Base-by-base conservation (phyloP, 2,329 filamentous ascomycete species). In the Pyricularia sp. region DNA sequence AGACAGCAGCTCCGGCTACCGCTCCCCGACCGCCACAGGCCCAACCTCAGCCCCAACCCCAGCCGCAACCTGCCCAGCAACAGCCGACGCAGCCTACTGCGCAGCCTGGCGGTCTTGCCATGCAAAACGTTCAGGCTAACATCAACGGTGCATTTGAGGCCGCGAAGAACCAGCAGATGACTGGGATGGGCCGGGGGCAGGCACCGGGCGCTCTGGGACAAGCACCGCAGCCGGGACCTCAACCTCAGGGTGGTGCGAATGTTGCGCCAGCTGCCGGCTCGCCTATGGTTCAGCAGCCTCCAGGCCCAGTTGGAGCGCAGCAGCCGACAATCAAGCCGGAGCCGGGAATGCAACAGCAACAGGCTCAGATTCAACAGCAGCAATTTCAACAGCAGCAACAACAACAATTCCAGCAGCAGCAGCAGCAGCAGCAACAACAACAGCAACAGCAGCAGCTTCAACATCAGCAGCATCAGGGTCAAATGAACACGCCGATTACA, bases 141-240 rank as follows among this genome's bases (percentile, higher is more conserved):
- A 79, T 79, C 50, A 82, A 81, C 71, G 78, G 81, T 3, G 79
- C 80, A 31, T 76, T 81, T 50, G 83, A 84, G 67, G 81, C 80
- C 58, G 79, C 81, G 23, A 84, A 83, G 72, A 81, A 79, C 58
- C 81, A 81, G 70, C 80, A 77, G n/a, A 64, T 77, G 64, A 72
- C 71, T 0, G 76, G 73, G 2, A 75, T 75, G 12, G 66, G 20
- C 17, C 42, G 66, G 55, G 73, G 73, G 12, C 71, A 74, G 70
- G 59, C 59, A 68, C 74, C 30, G 73, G 71, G 1, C 70, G 72
- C 69, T 73, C 73, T 67, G 67, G 64, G 68, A 70, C 72, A 73
- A 61, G 71, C 68, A n/a, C 71, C 71, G 42, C 68, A 69, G 26
- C 72, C 78, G 72, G 69, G 77, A 73, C 68, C 73, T 73, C 10